These are phyloP conservation scores for Kuraishia borneana DNA, from an alignment of 805 yeast genomes.

Conservation along the genomic window DNA sequence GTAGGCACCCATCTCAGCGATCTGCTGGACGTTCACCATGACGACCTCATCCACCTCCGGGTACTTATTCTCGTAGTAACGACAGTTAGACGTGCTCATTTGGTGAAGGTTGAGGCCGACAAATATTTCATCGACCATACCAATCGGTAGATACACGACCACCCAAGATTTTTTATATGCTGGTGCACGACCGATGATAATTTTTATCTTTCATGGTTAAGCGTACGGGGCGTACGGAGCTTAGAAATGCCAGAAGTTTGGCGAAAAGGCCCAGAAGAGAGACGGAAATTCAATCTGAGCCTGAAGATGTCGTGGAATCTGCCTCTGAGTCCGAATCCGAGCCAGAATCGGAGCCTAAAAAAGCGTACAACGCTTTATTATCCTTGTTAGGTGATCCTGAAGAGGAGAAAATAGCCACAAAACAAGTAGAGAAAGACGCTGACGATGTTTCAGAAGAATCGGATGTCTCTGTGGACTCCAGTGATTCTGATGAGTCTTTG, in stretches of 20 bases:
- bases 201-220: constrained; percentile 51
- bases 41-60: constrained; percentile 99
- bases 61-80: constrained; percentile 95
- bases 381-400: constrained; percentile 11
- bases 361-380: constrained; percentile 17
- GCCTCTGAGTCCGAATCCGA: constrained; percentile 15
- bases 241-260: constrained; percentile 8
- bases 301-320: constrained; percentile 17
- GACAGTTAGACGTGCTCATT: constrained; percentile 84
- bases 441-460: constrained; percentile 2
- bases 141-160: constrained; percentile 8
- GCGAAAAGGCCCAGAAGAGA: constrained; percentile 7
- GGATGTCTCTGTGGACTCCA: constrained; percentile 16
- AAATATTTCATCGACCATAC: constrained; percentile 7
- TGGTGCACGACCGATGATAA: constrained; percentile 50
- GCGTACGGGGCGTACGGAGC: constrained; percentile 17
- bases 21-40: constrained; percentile 96
- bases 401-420: constrained; percentile 4
- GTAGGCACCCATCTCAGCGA: constrained; percentile 99
- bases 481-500: constrained; percentile 19
- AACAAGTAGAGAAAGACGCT: constrained; percentile 6
- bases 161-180: constrained; percentile 10
- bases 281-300: constrained; percentile 14
- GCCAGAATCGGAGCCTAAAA: constrained; percentile 13
- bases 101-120: no score